Evolutionary conservation across 371 early-diverging fungal species (phyloP).

Genomic region (Mortierella polycephala): DNA sequence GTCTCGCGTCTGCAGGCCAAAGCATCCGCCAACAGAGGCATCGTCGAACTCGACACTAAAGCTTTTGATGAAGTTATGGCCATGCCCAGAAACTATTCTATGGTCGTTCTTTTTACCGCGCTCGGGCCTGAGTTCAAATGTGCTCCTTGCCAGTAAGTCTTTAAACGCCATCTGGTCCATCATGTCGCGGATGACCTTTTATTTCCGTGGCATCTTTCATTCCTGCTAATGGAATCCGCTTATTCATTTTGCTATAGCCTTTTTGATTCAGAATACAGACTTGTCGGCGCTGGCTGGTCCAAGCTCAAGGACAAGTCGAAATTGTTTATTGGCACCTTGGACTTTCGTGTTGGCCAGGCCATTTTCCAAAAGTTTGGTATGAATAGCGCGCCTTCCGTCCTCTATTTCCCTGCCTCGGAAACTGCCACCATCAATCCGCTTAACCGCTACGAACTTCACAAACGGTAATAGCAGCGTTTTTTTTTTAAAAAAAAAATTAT

Average conservation of each 20-base stretch:
- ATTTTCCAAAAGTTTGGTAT: slow-evolving; percentile 75
- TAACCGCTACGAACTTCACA: slow-evolving; percentile 44
- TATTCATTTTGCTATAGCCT: slow-evolving; percentile 58
- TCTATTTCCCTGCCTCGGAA: slow-evolving; percentile 79
- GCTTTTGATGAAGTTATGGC: slow-evolving; percentile 73
- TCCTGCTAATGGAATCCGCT: not conserved
- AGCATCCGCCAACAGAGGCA: slow-evolving; percentile 56
- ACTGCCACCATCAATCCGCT: slow-evolving; percentile 9
- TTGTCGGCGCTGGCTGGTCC: slow-evolving; percentile 72
- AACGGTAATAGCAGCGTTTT: slow-evolving; percentile 11
- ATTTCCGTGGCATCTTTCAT: not conserved
- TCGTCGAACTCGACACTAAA: slow-evolving; percentile 69
- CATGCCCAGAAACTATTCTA: slow-evolving; percentile 81
- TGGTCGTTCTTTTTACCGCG: slow-evolving; percentile 82
- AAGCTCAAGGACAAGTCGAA: slow-evolving; percentile 57
- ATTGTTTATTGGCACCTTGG: slow-evolving; percentile 77
- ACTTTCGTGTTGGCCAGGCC: slow-evolving; percentile 79
- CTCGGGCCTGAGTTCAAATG: slow-evolving; percentile 75
- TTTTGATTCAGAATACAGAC: slow-evolving; percentile 76
- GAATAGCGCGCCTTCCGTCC: slow-evolving; percentile 75
- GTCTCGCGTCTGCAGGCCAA: slow-evolving; percentile 54
- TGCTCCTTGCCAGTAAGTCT: slow-evolving; percentile 77
- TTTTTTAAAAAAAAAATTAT: slow-evolving; percentile 24
- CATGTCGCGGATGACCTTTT: not conserved
- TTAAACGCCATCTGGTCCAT: not conserved